Base-by-base conservation (phyloP, 768 basidiomycete species). In the Lentinula guzmanii region DNA sequence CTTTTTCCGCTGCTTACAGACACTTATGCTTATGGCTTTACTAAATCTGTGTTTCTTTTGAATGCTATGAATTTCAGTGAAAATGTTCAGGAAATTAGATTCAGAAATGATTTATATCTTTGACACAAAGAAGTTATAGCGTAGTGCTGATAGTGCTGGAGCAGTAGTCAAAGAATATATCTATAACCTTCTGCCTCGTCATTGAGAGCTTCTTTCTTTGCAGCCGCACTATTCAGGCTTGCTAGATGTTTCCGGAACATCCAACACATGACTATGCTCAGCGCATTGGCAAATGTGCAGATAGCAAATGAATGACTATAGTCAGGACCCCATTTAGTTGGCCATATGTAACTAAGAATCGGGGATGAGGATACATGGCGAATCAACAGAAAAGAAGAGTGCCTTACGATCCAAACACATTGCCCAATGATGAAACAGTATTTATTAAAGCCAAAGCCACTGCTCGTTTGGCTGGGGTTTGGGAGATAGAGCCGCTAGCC, bases 381-480 rank as follows among this genome's bases (percentile, higher is more conserved):
- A 33, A 6, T 33, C 24, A 3, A 58, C 11, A 34, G 13, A 43
- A 34, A 52, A 43, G 31, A 16, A 51, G 52, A 60, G 65, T 31
- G 82, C 85, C 51, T 75, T 77, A 95, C 77, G 91, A 87, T 64
- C 93, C 93, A 46, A 86, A 75, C 45, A 96, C 79, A 74, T 95
- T 95, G 0, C 94, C 94, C 3, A 91, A 78, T 68, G 91, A 86
- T 8, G 88, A 87, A 68, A 92, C 84, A 45, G 87, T 84, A 71
- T 95, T 93, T 67, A 94, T 83, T 63, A 91, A 74, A 1, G 92
- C 93, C 52, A 96, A 78, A 11, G 88, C 88, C n/a, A 94, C 88
- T 2, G 93, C 90, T 4, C 93, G 86, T 73, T 95, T 95, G n/a
- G 87, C 85, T 4, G 91, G 81, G 28, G 93, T 86, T n/a, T 84